Base-by-base conservation (phyloP, 2,329 filamentous ascomycete genomes). In the Corinectria fuckeliana region DNA sequence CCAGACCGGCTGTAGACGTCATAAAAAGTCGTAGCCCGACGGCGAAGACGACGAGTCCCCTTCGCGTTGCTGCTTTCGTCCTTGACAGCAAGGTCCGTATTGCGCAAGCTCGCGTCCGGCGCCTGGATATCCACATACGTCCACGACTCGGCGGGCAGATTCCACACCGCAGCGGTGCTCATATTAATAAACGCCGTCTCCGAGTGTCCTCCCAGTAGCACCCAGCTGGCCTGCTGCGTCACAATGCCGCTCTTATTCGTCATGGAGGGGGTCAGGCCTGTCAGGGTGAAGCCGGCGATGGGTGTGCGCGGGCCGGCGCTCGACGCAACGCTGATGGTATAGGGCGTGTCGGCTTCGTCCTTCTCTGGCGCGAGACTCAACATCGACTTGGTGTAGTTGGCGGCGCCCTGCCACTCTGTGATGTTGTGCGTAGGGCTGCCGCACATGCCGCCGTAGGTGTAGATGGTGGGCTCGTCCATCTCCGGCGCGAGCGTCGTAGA, bases 371-470 rank as follows among this genome's bases (percentile, higher is more conserved):
- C 74, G n/a, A 94, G 75, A 23, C 83, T 85, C 57, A 92, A 76
- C 90, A 97, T 93, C 18, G 83, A 79, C 70, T 92, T 92, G 2
- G 92, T 93, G 75, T 97, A 98, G 38, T 87, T 85, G 10, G 90
- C 92, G 9, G 81, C 75, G 2, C 84, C 83, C 61, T 91, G 85
- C 89, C 92, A 93, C 16, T 77, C 75, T 1, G 75, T 70, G 1
- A 71, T 67, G 26, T 81, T 70, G 16, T 78, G 75, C n/a, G 74
- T 72, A 7, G 73, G 72, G 3, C 66, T 65, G 3, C 90, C 89
- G 70, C 94, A 98, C 92, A 97, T 96, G 66, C 94, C 94, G 32
- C 93, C 94, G 75, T 96, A 97, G 6, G 89, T 79, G 72, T 93
- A 96, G 18, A 90, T 77, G 10, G 81, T 81, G 0, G 86, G 83